phyloP scores from a whole-genome alignment of 225 moss, liverwort and hornwort species.

The Rhytidiadelphus loreus region DNA sequence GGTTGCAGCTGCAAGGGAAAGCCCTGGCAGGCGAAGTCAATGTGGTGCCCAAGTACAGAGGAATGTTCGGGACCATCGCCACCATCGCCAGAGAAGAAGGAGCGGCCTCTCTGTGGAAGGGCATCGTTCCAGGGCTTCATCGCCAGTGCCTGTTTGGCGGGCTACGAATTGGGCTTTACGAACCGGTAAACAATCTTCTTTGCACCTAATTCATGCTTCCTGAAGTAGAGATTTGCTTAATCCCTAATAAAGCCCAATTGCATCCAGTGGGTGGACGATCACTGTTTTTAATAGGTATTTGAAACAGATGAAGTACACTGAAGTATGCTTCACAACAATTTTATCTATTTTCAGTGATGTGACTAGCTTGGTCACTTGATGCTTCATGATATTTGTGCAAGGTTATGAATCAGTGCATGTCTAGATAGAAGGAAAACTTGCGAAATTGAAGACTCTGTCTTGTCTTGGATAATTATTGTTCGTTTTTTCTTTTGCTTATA shows the following conservation, averaged over 20 bases:
- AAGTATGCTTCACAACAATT: not conserved
- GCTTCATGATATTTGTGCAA: not conserved
- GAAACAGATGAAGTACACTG: not conserved
- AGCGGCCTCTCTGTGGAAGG: conserved; percentile 65
- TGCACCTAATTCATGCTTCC: not conserved
- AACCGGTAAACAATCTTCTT: conserved; percentile 43
- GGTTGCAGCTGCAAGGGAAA: conserved; percentile 91
- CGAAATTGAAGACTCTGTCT: not conserved
- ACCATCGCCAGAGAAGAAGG: conserved; percentile 93
- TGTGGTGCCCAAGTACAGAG: conserved; percentile 66
- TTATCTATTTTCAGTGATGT: not conserved
- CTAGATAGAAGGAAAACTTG: not conserved
- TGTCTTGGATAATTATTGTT: too few relatives aligned
- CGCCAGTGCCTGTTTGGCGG: conserved; percentile 94
- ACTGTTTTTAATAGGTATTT: not conserved
- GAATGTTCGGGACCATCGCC: conserved; percentile 79
- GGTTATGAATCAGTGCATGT: not conserved
- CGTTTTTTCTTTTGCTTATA: not conserved
- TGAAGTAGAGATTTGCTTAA: not conserved
- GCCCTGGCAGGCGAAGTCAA: conserved; percentile 50
- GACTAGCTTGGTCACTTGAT: not conserved
- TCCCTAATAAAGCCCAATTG: not conserved
- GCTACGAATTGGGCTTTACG: conserved; percentile 89
- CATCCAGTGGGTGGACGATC: not conserved
- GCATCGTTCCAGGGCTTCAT: conserved; percentile 90